Conservation (phyloP, 2,329 filamentous ascomycete species). For the Plenodomus lindquistii region DNA sequence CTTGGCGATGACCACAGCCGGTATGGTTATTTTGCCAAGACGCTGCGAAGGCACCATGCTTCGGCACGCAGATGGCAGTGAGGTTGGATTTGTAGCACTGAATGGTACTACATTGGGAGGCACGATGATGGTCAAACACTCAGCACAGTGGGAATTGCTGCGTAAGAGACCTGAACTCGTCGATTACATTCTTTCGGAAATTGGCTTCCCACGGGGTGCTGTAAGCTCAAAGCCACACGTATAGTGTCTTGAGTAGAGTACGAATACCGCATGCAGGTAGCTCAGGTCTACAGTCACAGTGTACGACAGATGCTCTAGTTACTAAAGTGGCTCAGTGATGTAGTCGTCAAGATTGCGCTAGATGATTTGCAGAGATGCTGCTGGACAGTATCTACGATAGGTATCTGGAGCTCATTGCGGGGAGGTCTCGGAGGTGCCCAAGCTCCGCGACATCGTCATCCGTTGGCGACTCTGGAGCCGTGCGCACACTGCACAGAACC, state of each 20-base stretch:
- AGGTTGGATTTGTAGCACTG: slow-evolving; percentile 52
- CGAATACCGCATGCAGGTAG: too few species aligned
- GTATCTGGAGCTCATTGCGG: background rate
- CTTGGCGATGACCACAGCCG: slow-evolving; percentile 58
- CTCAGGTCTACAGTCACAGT: too few species aligned
- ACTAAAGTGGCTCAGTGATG: too few species aligned
- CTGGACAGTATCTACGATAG: too few species aligned
- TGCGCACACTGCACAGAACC: background rate
- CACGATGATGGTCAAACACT: slow-evolving; percentile 62
- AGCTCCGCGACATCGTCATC: background rate
- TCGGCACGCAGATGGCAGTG: slow-evolving; percentile 42
- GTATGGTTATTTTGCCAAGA: slow-evolving; percentile 60
- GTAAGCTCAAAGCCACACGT: slow-evolving; percentile 9
- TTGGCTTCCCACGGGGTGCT: slow-evolving; percentile 36
- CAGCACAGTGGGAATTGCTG: slow-evolving; percentile 58
- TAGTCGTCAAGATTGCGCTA: too few species aligned
- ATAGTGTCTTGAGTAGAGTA: too few species aligned
- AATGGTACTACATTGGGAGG: slow-evolving; percentile 63
- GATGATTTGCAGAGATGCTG: too few species aligned
- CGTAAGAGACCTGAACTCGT: slow-evolving; percentile 47
- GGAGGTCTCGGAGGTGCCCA: background rate
- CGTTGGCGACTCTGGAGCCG: background rate
- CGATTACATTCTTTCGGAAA: slow-evolving; percentile 47
- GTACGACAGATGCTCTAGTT: too few species aligned
- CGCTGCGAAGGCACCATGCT: slow-evolving; percentile 51